A percentile compares a stretch with the other conserved stretches of the same genome.
These are phyloP conservation scores for Bassia scoparia DNA, from an alignment of 148 eudicot genomes.

Conservation along the genomic window DNA sequence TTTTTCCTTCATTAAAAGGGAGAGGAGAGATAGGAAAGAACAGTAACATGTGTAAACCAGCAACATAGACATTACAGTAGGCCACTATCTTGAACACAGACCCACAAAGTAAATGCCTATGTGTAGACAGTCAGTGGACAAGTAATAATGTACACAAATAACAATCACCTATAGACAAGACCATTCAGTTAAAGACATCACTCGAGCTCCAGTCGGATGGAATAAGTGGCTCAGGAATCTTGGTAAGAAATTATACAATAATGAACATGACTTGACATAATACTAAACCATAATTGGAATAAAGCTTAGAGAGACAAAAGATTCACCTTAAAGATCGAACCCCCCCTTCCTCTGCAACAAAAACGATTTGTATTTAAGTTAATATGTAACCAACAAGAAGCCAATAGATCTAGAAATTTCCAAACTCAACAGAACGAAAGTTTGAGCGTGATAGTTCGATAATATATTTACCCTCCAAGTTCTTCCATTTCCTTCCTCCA, in stretches of 20 bases:
- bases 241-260: constrained; percentile 20
- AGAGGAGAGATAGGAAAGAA: not conserved
- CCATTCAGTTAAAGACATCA: constrained; percentile 99
- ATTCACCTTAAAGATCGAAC: constrained; percentile 83
- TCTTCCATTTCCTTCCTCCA: constrained; percentile 99
- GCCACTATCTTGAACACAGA: not conserved
- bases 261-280: constrained; percentile 9
- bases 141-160: not conserved
- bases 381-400: constrained; percentile 15
- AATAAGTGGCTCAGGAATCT: constrained; percentile 98
- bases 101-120: not conserved
- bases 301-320: not conserved
- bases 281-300: constrained; percentile 9
- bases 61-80: not conserved
- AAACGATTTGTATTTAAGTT: constrained; percentile 7
- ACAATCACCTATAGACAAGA: constrained; percentile 68
- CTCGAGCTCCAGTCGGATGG: constrained; percentile 97
- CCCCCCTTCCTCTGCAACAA: constrained; percentile 83
- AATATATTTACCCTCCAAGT: constrained; percentile 76
- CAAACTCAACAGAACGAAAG: constrained; percentile 10
- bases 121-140: not conserved
- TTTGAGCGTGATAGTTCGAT: constrained; percentile 14
- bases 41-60: not conserved
- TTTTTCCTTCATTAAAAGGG: not conserved
- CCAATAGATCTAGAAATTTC: not conserved